Evolutionary conservation across 108 stramenopile genomes (phyloP).

Genomic region (Nannochloropsis granulata): DNA sequence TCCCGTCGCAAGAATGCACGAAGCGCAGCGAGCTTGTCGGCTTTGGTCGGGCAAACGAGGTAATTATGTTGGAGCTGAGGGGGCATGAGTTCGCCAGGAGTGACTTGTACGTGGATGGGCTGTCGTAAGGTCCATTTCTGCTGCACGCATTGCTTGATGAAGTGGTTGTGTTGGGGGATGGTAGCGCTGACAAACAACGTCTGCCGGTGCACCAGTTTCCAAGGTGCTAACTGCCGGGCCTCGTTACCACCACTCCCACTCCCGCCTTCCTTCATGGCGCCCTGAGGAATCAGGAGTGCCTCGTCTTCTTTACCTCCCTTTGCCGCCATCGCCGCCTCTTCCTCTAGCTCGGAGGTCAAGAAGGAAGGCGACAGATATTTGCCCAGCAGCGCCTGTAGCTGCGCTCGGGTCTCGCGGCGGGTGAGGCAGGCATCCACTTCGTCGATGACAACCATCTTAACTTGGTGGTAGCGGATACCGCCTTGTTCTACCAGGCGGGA

Average conservation of each 20-base stretch:
- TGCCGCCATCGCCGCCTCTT: conserved; percentile 2
- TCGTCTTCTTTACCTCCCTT: neutral
- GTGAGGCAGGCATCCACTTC: conserved; percentile 50
- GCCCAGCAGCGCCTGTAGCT: conserved; percentile 60
- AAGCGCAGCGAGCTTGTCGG: conserved; percentile 55
- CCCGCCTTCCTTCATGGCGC: neutral
- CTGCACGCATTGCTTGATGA: conserved; percentile 52
- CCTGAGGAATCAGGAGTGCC: neutral
- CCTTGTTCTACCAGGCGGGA: conserved; percentile 54
- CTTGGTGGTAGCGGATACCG: conserved; percentile 52
- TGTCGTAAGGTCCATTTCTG: conserved; percentile 67
- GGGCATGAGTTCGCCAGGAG: conserved; percentile 61
- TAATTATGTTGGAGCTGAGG: conserved; percentile 60
- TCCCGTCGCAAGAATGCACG: conserved; percentile 52
- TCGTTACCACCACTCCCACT: neutral
- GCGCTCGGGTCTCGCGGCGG: conserved; percentile 22
- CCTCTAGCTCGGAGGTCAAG: conserved; percentile 2
- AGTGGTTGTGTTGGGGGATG: conserved; percentile 77
- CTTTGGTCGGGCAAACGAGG: conserved; percentile 45
- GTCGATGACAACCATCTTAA: conserved; percentile 70
- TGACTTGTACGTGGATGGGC: conserved; percentile 50
- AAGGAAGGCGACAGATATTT: conserved; percentile 56
- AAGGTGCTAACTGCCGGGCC: neutral
- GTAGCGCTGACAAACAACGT: conserved; percentile 87
- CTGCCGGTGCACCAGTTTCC: conserved; percentile 39